A percentile compares a stretch with the other conserved stretches of the same genome.
Conservation (phyloP, 2,329 filamentous ascomycete species). For the Colletotrichum siamense region DNA sequence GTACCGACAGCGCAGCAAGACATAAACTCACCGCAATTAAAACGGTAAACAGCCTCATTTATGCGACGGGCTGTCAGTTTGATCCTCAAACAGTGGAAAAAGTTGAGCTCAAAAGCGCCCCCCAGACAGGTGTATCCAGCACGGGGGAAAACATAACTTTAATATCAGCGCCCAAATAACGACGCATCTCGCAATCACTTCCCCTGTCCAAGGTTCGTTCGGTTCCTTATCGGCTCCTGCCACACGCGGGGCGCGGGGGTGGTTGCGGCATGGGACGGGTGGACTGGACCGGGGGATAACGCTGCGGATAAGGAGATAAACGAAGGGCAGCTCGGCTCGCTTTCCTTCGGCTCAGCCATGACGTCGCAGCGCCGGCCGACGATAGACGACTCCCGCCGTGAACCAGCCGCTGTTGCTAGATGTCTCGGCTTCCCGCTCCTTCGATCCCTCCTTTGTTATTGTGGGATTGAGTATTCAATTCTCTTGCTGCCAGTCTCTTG, state of each 20-base stretch:
- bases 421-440: slow-evolving; percentile 7
- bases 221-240: not conserved
- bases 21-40: not conserved
- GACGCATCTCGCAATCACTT: not conserved
- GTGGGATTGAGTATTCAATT: not conserved
- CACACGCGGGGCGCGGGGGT: not conserved
- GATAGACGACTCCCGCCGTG: slow-evolving; percentile 14
- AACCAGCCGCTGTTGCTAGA: not conserved
- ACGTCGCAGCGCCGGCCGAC: slow-evolving; percentile 23
- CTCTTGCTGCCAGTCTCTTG: not conserved
- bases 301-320: not conserved
- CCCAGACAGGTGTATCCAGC: not conserved
- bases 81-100: not conserved
- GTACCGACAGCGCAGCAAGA: not conserved
- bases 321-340: not conserved
- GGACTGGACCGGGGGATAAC: not conserved
- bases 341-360: slow-evolving; percentile 41
- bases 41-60: not conserved
- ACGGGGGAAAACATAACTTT: slow-evolving; percentile 14
- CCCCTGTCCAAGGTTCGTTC: not conserved
- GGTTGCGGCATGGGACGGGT: not conserved
- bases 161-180: not conserved
- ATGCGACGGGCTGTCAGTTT: not conserved
- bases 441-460: not conserved
- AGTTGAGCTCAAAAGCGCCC: not conserved